Percentiles rank a stretch among this genome's conserved stretches.
Evolutionary conservation across 768 basidiomycete species (phyloP).

Genomic region (Collybia nuda): DNA sequence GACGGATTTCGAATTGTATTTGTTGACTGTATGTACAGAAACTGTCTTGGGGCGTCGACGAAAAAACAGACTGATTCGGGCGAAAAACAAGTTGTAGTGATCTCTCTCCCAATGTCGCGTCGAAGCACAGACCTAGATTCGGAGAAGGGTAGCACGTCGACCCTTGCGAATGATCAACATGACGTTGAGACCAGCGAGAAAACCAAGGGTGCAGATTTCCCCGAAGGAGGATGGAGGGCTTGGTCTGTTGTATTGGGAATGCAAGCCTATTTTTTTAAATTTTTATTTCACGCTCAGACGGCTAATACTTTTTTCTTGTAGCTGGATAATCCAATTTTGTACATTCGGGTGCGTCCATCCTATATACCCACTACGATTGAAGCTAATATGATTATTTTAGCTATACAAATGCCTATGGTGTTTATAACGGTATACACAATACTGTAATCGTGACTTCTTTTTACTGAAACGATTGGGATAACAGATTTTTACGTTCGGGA

Average conservation of each 20-base stretch:
- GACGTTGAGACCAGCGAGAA: neutral
- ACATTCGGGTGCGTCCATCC: conserved; percentile 36
- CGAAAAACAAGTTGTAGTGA: too few species aligned
- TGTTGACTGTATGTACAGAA: too few species aligned
- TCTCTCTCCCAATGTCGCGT: too few species aligned
- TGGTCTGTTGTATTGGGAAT: conserved; percentile 45
- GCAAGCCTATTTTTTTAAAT: conserved; percentile 23
- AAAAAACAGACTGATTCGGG: too few species aligned
- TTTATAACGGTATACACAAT: conserved; percentile 27
- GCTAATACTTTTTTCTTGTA: conserved; percentile 10
- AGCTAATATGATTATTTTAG: conserved; percentile 14
- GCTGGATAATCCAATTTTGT: conserved; percentile 40
- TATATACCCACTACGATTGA: neutral
- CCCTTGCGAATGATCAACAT: neutral
- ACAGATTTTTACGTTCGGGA: conserved; percentile 40
- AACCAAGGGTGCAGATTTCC: conserved; percentile 12
- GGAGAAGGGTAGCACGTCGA: conserved; percentile 4
- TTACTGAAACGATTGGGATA: conserved; percentile 3
- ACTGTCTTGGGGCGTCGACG: too few species aligned
- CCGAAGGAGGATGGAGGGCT: conserved; percentile 41
- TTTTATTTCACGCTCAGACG: neutral
- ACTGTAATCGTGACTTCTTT: conserved; percentile 13
- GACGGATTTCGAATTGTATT: too few species aligned
- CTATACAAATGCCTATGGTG: conserved; percentile 35
- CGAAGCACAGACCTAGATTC: neutral